phyloP scores from a whole-genome alignment of 805 yeast species.

The Kazachstania martiniae region DNA sequence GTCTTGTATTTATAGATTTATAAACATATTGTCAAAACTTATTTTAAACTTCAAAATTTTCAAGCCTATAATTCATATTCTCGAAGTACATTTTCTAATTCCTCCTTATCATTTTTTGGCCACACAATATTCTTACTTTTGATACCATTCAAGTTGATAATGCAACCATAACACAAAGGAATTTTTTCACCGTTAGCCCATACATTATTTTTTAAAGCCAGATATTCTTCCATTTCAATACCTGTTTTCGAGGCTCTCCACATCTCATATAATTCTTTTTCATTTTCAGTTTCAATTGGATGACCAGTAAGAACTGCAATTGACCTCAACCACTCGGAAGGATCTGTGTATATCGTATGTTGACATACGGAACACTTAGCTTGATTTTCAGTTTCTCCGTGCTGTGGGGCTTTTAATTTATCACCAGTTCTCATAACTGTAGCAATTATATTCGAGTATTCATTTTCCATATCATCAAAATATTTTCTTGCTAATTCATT shows the following conservation, averaged over 20 bases:
- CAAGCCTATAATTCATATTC: constrained; percentile 40
- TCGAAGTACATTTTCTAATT: constrained; percentile 32
- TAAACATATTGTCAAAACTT: no score
- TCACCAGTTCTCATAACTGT: constrained; percentile 87
- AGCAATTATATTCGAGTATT: constrained; percentile 80
- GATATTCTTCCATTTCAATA: constrained; percentile 9
- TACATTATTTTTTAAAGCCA: constrained; percentile 13
- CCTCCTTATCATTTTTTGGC: constrained; percentile 25
- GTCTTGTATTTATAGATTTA: no score
- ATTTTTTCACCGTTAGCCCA: constrained; percentile 12
- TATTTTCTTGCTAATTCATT: constrained; percentile 69
- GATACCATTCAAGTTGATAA: constrained; percentile 45
- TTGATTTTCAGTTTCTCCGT: constrained; percentile 4
- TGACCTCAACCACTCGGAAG: constrained; percentile 53
- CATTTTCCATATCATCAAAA: constrained; percentile 59
- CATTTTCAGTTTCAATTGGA: constrained; percentile 35
- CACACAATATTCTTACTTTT: constrained; percentile 30
- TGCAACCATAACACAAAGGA: constrained; percentile 67
- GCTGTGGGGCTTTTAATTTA: constrained; percentile 48
- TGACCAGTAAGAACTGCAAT: constrained; percentile 55
- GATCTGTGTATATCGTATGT: constrained; percentile 41
- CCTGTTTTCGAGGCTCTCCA: constrained; percentile 26
- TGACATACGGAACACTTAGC: constrained; percentile 49
- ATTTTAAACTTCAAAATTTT: no score
- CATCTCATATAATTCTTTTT: constrained; percentile 27